Percentiles rank a stretch among this genome's conserved stretches.
These are phyloP conservation scores for Fragilaria crotonensis DNA, from an alignment of 108 stramenopile species.

Conservation along the genomic window DNA sequence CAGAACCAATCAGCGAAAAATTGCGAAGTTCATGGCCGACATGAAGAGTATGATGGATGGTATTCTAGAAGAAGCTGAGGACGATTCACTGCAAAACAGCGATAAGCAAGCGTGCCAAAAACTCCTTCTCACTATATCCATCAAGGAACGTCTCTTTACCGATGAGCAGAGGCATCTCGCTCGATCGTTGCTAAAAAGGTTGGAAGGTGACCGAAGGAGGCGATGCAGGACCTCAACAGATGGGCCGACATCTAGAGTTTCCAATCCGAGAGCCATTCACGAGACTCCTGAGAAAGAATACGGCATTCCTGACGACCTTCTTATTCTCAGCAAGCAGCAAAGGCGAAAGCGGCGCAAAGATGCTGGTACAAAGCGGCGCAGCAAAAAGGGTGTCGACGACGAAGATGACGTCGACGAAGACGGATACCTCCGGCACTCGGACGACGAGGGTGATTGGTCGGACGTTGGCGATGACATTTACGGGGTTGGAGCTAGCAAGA, in stretches of 20 bases:
- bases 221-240: slow-evolving; percentile 63
- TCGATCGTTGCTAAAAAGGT: slow-evolving; percentile 45
- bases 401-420: slow-evolving; percentile 50
- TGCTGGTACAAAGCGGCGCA: slow-evolving; percentile 1
- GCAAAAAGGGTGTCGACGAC: slow-evolving; percentile 12
- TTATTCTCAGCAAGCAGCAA: slow-evolving; percentile 61
- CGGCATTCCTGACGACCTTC: slow-evolving; percentile 60
- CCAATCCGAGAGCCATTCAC: slow-evolving; percentile 5
- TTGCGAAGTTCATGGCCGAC: slow-evolving; percentile 78
- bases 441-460: slow-evolving; percentile 79
- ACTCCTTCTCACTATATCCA: slow-evolving; percentile 69
- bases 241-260: neutral
- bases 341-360: neutral
- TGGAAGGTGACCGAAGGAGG: slow-evolving; percentile 75
- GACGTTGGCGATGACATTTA: slow-evolving; percentile 61
- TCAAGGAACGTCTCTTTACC: slow-evolving; percentile 72
- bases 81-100: slow-evolving; percentile 43
- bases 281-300: slow-evolving; percentile 16
- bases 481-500: slow-evolving; percentile 26
- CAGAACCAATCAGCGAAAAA: slow-evolving; percentile 53
- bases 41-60: slow-evolving; percentile 81
- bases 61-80: slow-evolving; percentile 71
- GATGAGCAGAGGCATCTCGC: slow-evolving; percentile 66
- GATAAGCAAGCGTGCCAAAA: slow-evolving; percentile 71
- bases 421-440: slow-evolving; percentile 66